phyloP scores from a whole-genome alignment of 2,329 filamentous ascomycete species.

The Cladobotryum protrusum region DNA sequence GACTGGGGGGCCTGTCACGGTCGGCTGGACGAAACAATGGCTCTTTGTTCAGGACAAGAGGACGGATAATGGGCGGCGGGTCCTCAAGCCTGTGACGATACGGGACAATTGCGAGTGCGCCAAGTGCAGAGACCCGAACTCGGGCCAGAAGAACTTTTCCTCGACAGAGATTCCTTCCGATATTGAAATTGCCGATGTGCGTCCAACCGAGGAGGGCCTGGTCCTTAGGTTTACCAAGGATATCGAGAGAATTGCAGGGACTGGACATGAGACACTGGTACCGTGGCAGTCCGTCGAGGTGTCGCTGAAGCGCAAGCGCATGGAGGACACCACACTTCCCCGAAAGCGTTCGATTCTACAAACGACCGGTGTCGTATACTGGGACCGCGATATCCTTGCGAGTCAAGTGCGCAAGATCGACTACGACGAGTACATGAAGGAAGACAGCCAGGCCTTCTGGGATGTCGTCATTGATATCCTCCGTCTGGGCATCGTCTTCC shows the following conservation, averaged over 20 bases:
- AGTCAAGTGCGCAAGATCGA: conserved; percentile 51
- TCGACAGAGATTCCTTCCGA: conserved; percentile 33
- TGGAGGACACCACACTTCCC: conserved; percentile 18
- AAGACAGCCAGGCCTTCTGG: conserved; percentile 48
- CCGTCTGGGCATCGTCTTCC: conserved; percentile 66
- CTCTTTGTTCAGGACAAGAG: conserved; percentile 24
- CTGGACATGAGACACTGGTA: conserved; percentile 29
- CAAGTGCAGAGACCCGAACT: conserved; percentile 49
- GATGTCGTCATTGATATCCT: conserved; percentile 57
- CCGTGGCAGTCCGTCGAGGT: conserved; percentile 33
- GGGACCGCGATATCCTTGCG: conserved; percentile 34
- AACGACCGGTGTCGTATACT: conserved; percentile 31
- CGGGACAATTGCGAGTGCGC: conserved; percentile 51
- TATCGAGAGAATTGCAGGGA: conserved; percentile 25
- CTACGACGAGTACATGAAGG: conserved; percentile 65
- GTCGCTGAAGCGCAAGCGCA: conserved; percentile 18
- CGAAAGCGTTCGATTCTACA: conserved; percentile 22
- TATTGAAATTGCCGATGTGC: conserved; percentile 27
- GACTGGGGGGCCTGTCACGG: conserved; percentile 12
- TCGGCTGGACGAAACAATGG: conserved; percentile 22
- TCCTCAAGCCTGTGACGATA: conserved; percentile 28
- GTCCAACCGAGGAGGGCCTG: conserved; percentile 35
- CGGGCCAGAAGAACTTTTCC: conserved; percentile 51
- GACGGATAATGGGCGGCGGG: conserved; percentile 15
- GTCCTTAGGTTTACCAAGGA: conserved; percentile 55